Evolutionary conservation across 768 basidiomycete species (phyloP).

Genomic region (Cyclocybe cylindracea): DNA sequence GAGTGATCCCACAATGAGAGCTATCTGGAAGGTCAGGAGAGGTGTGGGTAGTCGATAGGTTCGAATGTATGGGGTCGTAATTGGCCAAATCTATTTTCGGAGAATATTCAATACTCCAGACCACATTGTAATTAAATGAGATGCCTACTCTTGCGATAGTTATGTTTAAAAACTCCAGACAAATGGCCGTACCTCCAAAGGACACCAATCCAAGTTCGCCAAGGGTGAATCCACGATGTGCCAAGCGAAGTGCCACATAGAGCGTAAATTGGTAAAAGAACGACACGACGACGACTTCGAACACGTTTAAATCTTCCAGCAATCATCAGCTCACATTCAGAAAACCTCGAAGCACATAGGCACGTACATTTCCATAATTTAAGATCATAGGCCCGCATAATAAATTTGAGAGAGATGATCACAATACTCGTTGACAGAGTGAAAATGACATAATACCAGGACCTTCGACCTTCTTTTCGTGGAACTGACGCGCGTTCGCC

Average conservation of each 20-base stretch:
- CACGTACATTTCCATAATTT: constrained; percentile 74
- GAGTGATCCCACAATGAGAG: constrained; percentile 89
- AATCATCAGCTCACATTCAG: constrained; percentile 1
- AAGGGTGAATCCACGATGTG: constrained; percentile 92
- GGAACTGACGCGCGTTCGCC: constrained; percentile 78
- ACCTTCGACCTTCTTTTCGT: constrained; percentile 64
- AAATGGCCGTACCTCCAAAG: constrained; percentile 84
- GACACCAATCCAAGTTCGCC: constrained; percentile 91
- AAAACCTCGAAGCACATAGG: background rate
- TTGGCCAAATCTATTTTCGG: constrained; percentile 71
- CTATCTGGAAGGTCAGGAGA: constrained; percentile 87
- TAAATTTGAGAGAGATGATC: constrained; percentile 50
- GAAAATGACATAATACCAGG: constrained; percentile 67
- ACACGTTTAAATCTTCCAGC: constrained; percentile 66
- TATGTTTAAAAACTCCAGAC: constrained; percentile 84
- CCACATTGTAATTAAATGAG: background rate
- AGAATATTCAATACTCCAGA: constrained; percentile 1
- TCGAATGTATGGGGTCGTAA: constrained; percentile 80
- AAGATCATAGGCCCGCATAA: constrained; percentile 40
- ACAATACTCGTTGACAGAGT: constrained; percentile 51
- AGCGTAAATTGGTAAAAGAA: constrained; percentile 90
- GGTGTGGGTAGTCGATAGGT: constrained; percentile 94
- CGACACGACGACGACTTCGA: constrained; percentile 73
- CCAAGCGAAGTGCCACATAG: constrained; percentile 86
- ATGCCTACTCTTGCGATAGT: constrained; percentile 76